Conservation (phyloP, 352 stramenopile genomes). For the Phytophthora tentaculata region DNA sequence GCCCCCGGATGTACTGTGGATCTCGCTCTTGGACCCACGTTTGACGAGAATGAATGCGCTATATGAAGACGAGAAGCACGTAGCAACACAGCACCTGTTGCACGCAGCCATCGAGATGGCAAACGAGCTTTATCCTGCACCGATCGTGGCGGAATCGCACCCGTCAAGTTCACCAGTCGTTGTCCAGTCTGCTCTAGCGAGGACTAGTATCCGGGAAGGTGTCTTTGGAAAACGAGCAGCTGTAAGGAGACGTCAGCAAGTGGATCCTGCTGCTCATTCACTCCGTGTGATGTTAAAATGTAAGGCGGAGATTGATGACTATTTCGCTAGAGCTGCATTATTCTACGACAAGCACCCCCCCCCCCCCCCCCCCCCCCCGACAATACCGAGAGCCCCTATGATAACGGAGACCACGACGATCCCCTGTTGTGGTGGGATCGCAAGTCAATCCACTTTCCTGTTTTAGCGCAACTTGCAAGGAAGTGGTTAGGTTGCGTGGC, state of each 20-base stretch:
- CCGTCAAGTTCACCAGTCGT: neutral
- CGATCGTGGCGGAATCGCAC: neutral
- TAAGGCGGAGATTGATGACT: neutral
- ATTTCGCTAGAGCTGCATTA: neutral
- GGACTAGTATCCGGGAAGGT: neutral
- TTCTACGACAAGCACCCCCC: neutral
- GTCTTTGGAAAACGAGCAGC: neutral
- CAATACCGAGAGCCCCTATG: neutral
- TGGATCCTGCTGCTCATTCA: neutral
- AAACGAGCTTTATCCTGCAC: neutral
- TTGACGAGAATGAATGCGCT: neutral
- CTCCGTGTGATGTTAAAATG: neutral
- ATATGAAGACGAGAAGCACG: neutral
- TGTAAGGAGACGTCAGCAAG: neutral
- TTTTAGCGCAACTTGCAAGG: neutral
- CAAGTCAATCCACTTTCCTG: neutral
- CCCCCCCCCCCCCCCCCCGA: too few relatives aligned
- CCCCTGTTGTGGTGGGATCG: neutral
- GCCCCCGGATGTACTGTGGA: neutral
- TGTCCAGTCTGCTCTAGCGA: neutral
- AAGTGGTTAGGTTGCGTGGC: neutral
- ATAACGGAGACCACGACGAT: neutral
- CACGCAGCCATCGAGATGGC: neutral
- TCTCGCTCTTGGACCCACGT: neutral
- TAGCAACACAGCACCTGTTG: neutral